phyloP scores from a whole-genome alignment of 352 stramenopile species.

The Globisporangium perplexum region DNA sequence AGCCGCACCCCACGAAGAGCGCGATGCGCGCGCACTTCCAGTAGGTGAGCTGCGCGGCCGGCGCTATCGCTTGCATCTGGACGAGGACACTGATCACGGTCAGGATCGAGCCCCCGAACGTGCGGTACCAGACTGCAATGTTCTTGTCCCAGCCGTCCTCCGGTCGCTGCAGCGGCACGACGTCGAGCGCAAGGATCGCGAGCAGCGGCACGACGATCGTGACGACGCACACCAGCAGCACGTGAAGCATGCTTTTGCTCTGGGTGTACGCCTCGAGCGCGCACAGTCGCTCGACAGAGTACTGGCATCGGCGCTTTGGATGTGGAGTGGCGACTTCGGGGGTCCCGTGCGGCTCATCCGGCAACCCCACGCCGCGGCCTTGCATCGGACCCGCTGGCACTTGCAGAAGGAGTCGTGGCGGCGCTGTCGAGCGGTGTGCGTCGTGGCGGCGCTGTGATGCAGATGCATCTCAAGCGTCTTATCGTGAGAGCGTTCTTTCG shows the following conservation, averaged over 20 bases:
- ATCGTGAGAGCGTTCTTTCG: no score
- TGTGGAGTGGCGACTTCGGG: no score
- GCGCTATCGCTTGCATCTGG: slow-evolving; percentile 1
- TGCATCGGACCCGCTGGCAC: no score
- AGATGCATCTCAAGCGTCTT: no score
- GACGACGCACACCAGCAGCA: slow-evolving; percentile 14
- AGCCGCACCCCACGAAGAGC: background rate
- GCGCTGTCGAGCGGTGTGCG: no score
- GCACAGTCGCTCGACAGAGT: slow-evolving; percentile 6
- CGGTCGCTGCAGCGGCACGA: slow-evolving; percentile 4
- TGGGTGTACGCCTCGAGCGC: background rate
- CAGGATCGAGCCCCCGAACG: background rate
- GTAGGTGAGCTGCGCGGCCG: background rate
- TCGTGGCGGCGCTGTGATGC: no score
- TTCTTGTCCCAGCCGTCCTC: slow-evolving; percentile 3
- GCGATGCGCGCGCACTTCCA: background rate
- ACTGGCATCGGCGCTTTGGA: background rate
- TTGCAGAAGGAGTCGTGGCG: no score
- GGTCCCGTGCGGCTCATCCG: no score
- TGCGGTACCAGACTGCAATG: background rate
- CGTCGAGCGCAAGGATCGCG: slow-evolving; percentile 4
- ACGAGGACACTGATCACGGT: background rate
- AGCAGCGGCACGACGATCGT: slow-evolving; percentile 1
- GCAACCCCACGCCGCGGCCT: no score
- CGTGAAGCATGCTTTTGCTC: background rate